Percentiles rank a stretch among this genome's conserved stretches.
Evolutionary conservation across 192 early-diverging fungal species (phyloP).

Genomic region (Polychytrium aggregatum): DNA sequence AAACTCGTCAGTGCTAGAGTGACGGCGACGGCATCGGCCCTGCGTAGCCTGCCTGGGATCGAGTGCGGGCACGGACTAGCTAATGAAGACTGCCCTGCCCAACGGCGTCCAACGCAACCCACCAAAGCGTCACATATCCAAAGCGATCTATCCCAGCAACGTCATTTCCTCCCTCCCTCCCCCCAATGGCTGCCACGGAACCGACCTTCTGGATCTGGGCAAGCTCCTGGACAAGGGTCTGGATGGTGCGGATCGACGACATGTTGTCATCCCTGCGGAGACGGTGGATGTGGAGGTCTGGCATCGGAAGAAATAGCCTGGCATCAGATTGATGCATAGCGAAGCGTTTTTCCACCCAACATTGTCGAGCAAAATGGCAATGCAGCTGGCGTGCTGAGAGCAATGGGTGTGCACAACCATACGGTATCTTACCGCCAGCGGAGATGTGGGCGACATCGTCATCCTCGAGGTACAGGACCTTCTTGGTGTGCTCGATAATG

Average conservation of each 20-base stretch:
- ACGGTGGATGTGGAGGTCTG: constrained; percentile 54
- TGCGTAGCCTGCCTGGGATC: too few species aligned
- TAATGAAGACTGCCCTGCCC: too few species aligned
- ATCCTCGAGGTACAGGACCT: constrained; percentile 53
- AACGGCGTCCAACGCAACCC: too few species aligned
- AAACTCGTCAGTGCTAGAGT: too few species aligned
- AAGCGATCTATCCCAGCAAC: not conserved
- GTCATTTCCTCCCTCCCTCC: not conserved
- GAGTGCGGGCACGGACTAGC: too few species aligned
- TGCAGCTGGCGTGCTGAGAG: too few species aligned
- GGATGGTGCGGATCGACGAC: constrained; percentile 43
- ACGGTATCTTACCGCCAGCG: constrained; percentile 31
- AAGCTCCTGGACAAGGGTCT: constrained; percentile 46
- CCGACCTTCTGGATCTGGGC: constrained; percentile 44
- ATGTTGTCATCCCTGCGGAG: constrained; percentile 42
- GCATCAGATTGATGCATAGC: too few species aligned
- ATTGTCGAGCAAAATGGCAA: too few species aligned
- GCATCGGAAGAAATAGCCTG: not conserved
- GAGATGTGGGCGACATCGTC: constrained; percentile 56
- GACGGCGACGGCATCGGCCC: too few species aligned
- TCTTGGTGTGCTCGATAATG: constrained; percentile 61
- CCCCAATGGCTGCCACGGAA: not conserved
- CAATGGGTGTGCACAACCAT: too few species aligned
- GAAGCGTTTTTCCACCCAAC: too few species aligned
- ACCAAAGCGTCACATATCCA: too few species aligned